Evolutionary conservation across 345 rosid genomes (phyloP).

Genomic region (Hibiscus trionum): DNA sequence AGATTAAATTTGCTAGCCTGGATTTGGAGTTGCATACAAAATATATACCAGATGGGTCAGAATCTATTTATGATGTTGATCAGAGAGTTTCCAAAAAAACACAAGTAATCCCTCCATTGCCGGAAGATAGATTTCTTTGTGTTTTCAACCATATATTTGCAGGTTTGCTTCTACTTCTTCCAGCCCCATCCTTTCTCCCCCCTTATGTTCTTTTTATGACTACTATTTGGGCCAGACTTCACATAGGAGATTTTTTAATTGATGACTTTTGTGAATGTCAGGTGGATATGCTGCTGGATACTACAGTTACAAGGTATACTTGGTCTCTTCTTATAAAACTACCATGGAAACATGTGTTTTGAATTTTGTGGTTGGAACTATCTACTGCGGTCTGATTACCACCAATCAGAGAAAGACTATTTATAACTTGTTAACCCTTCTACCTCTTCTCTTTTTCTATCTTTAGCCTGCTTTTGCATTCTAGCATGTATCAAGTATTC

Average conservation of each 20-base stretch:
- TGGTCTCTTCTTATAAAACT: neutral
- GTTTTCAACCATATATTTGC: constrained; percentile 81
- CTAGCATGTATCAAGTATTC: neutral
- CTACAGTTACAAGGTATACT: constrained; percentile 82
- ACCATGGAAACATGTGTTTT: neutral
- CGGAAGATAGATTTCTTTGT: constrained; percentile 80
- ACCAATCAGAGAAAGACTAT: too few relatives aligned
- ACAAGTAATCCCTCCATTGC: constrained; percentile 65
- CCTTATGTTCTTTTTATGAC: neutral
- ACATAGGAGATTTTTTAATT: neutral
- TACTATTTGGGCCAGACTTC: neutral
- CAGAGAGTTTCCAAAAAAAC: constrained; percentile 53
- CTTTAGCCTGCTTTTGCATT: neutral
- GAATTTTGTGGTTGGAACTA: neutral
- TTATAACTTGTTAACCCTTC: neutral
- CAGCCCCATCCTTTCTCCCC: neutral
- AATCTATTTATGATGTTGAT: constrained; percentile 70
- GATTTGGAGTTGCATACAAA: constrained; percentile 78
- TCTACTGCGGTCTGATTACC: neutral
- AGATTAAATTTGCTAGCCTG: constrained; percentile 61
- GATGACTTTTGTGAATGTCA: constrained; percentile 20
- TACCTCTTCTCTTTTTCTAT: neutral
- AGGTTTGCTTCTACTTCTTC: constrained; percentile 31
- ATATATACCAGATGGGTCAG: constrained; percentile 65
- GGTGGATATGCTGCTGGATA: constrained; percentile 97